Evolutionary conservation across 495 filamentous ascomycete genomes (phyloP).

Genomic region (Venustampulla echinocandica): DNA sequence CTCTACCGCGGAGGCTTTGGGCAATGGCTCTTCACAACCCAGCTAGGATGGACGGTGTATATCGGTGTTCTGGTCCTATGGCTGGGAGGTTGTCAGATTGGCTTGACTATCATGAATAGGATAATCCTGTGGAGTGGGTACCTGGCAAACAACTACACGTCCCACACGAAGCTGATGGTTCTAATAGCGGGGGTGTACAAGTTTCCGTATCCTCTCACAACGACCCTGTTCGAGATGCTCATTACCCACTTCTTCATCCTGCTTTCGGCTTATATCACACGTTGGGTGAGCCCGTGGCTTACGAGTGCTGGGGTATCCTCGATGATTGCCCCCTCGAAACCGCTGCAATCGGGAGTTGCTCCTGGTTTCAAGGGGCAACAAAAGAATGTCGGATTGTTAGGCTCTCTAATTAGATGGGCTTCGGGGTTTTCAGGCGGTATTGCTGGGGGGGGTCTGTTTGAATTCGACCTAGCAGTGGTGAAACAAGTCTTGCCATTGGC

Average conservation of each 20-base stretch:
- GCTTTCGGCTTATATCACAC: conserved; percentile 21
- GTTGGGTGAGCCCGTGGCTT: conserved; percentile 17
- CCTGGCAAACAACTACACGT: conserved; percentile 20
- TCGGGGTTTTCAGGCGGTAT: conserved; percentile 36
- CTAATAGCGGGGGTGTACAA: conserved; percentile 42
- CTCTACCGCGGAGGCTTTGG: conserved; percentile 35
- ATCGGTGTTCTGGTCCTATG: conserved; percentile 38
- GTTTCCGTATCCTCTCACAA: conserved; percentile 42
- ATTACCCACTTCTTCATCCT: conserved; percentile 27
- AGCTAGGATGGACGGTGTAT: conserved; percentile 40
- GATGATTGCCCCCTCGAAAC: conserved; percentile 26
- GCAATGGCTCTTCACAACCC: conserved; percentile 39
- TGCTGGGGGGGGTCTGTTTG: conserved; percentile 42
- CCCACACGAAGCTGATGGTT: conserved; percentile 19
- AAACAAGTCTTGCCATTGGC: conserved; percentile 36
- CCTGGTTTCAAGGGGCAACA: conserved; percentile 10
- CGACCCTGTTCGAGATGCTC: conserved; percentile 39
- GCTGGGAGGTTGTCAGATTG: conserved; percentile 33
- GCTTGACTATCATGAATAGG: conserved; percentile 38
- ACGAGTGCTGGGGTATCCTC: conserved; percentile 14
- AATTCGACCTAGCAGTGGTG: conserved; percentile 34
- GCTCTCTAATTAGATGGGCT: conserved; percentile 5
- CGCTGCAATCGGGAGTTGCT: conserved; percentile 14
- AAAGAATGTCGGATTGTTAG: conserved; percentile 9
- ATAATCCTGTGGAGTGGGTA: conserved; percentile 34